Evolutionary conservation across 345 rosid species (phyloP).

Genomic region (Rhodamnia argentea): DNA sequence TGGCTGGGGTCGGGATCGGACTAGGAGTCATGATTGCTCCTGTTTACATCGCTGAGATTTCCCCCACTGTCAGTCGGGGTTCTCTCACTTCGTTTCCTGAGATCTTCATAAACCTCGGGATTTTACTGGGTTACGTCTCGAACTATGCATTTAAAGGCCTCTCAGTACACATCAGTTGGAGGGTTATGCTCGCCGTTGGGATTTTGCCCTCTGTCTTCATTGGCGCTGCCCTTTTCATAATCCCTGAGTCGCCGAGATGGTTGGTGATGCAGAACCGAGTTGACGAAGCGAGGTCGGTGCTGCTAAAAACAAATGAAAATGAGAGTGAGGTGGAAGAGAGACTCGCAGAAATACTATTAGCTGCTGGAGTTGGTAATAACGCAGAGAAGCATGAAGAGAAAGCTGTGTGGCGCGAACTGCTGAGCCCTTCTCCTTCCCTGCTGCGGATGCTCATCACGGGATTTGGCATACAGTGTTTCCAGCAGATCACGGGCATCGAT

Average conservation of each 20-base stretch:
- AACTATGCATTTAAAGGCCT: conserved; percentile 73
- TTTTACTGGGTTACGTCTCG: conserved; percentile 84
- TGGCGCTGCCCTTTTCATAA: conserved; percentile 64
- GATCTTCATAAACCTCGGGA: conserved; percentile 73
- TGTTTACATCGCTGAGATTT: conserved; percentile 78
- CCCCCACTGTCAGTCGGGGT: conserved; percentile 62
- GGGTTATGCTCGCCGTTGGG: conserved; percentile 89
- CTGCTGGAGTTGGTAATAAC: conserved; percentile 41
- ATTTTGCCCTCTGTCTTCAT: conserved; percentile 71
- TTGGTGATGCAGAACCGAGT: conserved; percentile 65
- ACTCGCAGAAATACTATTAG: conserved; percentile 58
- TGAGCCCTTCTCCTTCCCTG: conserved; percentile 65
- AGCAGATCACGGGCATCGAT: conserved; percentile 72
- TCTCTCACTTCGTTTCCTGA: conserved; percentile 81
- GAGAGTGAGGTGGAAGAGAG: conserved; percentile 72
- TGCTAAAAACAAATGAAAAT: conserved; percentile 57
- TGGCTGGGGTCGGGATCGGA: conserved; percentile 81
- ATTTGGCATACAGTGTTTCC: conserved; percentile 85
- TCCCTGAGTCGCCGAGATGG: conserved; percentile 96
- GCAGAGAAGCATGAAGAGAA: conserved; percentile 40
- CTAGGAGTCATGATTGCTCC: conserved; percentile 92
- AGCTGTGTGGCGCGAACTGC: conserved; percentile 66
- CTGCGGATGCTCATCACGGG: conserved; percentile 62
- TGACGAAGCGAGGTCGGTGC: conserved; percentile 65
- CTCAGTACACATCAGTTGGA: conserved; percentile 64